phyloP scores from a whole-genome alignment of 2,329 filamentous ascomycete genomes.

The Penicillium sp. region DNA sequence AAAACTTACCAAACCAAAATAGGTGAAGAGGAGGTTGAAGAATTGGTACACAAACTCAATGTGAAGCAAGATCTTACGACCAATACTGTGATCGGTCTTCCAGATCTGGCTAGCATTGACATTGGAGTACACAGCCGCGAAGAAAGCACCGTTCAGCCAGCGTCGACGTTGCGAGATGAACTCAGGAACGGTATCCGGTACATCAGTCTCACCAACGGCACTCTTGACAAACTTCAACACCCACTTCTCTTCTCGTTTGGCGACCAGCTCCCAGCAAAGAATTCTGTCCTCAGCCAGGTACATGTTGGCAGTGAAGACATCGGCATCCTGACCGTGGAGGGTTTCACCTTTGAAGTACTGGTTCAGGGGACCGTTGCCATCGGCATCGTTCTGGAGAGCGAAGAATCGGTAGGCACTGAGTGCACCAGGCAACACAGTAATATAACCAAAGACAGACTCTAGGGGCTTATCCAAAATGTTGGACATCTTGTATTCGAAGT shows the following conservation, averaged over 20 bases:
- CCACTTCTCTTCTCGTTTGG: conserved; percentile 92
- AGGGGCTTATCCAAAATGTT: conserved; percentile 98
- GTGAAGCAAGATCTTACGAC: conserved; percentile 86
- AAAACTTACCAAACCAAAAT: conserved; percentile 72
- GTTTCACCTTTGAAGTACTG: conserved; percentile 99
- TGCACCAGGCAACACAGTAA: conserved; percentile 92
- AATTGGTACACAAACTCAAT: conserved; percentile 96
- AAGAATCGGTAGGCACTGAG: conserved; percentile 95
- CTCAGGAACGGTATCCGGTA: conserved; percentile 90
- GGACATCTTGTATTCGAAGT: conserved; percentile 99
- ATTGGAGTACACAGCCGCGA: conserved; percentile 95
- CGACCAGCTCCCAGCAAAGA: conserved; percentile 95
- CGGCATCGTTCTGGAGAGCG: conserved; percentile 93
- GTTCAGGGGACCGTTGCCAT: conserved; percentile 88
- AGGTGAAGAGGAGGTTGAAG: conserved; percentile 89
- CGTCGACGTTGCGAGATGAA: conserved; percentile 95
- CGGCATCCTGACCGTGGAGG: conserved; percentile 89
- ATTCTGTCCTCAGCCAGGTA: conserved; percentile 98
- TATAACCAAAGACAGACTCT: conserved; percentile 97
- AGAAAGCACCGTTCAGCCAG: conserved; percentile 99
- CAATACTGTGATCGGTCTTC: conserved; percentile 84
- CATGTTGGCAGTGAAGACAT: conserved; percentile 99
- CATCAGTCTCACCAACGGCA: conserved; percentile 95
- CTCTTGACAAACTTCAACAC: conserved; percentile 97
- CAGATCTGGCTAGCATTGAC: conserved; percentile 94